phyloP scores from a whole-genome alignment of 345 rosid genomes.

The Nasturtium officinale region DNA sequence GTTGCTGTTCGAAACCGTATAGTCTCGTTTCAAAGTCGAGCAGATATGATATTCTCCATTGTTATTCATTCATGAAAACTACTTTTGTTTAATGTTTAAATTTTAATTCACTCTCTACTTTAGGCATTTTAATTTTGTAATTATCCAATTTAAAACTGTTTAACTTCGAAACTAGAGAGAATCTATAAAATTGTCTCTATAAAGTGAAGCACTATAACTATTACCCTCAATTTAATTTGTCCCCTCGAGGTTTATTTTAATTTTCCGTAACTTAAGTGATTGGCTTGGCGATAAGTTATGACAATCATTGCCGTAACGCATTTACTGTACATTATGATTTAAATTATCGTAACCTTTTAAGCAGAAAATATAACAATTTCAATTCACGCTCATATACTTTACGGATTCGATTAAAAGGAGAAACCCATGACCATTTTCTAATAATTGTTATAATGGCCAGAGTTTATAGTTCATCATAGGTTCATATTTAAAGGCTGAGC shows the following conservation, averaged over 20 bases:
- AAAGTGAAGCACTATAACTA: constrained; percentile 30
- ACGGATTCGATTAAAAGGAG: constrained; percentile 22
- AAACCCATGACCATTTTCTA: constrained; percentile 9
- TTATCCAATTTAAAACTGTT: not conserved
- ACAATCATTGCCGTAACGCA: constrained; percentile 36
- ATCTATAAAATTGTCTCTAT: constrained; percentile 6
- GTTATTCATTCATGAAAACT: not conserved
- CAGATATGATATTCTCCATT: not conserved
- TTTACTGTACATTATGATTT: constrained; percentile 29
- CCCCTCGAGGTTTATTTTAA: constrained; percentile 26
- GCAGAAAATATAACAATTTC: constrained; percentile 21
- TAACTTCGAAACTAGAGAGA: constrained; percentile 19
- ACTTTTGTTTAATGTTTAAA: not conserved
- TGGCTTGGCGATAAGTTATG: constrained; percentile 25
- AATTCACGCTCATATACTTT: constrained; percentile 28
- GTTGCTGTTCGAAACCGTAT: not conserved
- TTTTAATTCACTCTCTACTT: not conserved
- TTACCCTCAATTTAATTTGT: constrained; percentile 35
- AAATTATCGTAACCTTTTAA: constrained; percentile 30
- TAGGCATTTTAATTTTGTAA: not conserved
- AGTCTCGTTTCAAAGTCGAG: not conserved
- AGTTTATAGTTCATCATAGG: constrained; percentile 28
- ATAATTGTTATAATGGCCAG: constrained; percentile 36
- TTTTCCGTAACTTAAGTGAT: constrained; percentile 37
- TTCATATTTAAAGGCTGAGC: constrained; percentile 36